Conservation (phyloP, 768 basidiomycete species). For the Cyclocybe aegerita region DNA sequence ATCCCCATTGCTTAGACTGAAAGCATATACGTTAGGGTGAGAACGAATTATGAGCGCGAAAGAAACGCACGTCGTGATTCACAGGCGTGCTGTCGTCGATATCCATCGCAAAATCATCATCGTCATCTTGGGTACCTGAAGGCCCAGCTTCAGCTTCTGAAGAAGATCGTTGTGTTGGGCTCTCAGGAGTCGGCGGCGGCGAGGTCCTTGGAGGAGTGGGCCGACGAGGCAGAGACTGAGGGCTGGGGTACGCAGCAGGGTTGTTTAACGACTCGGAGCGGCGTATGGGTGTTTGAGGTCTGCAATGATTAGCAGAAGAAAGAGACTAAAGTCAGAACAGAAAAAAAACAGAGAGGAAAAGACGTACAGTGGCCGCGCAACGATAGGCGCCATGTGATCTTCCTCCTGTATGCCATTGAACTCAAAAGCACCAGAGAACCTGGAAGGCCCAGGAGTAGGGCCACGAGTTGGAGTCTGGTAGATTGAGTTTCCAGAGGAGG, state of each 20-base stretch:
- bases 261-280: conserved; percentile 9
- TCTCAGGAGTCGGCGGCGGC: background rate
- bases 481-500: too few relatives aligned
- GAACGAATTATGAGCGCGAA: too few relatives aligned
- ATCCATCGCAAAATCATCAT: background rate
- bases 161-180: background rate
- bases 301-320: background rate
- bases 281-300: conserved; percentile 10
- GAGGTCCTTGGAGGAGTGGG: background rate
- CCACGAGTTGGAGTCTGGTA: too few relatives aligned
- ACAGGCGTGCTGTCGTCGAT: background rate
- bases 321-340: background rate
- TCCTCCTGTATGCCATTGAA: too few relatives aligned
- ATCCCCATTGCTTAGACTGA: too few relatives aligned
- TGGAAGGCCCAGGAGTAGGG: too few relatives aligned
- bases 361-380: too few relatives aligned
- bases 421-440: too few relatives aligned
- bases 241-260: conserved; percentile 15
- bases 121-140: background rate
- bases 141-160: background rate
- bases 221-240: conserved; percentile 11
- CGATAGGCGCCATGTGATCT: too few relatives aligned
- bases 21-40: too few relatives aligned
- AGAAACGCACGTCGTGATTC: too few relatives aligned
- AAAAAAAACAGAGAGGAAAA: too few relatives aligned